A percentile compares a stretch with the other conserved stretches of the same genome.
Conservation (phyloP, 371 early-diverging fungal genomes). For the Apophysomyces sp. region DNA sequence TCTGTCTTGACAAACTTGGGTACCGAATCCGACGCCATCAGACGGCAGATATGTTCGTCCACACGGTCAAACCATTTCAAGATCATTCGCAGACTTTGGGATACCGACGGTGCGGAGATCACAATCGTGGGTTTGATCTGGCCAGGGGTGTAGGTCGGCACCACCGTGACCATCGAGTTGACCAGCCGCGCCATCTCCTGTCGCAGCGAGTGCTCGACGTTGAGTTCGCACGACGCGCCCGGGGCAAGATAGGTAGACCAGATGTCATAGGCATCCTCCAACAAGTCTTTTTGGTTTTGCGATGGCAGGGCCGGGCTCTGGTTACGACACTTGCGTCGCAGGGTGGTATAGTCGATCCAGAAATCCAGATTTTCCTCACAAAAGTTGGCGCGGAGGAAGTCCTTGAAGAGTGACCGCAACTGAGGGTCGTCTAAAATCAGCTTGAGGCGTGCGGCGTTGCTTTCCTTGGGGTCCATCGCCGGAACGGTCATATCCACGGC, state of each 20-base stretch:
- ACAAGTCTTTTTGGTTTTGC: conserved; percentile 34
- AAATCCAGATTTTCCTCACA: conserved; percentile 61
- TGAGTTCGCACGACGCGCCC: conserved; percentile 55
- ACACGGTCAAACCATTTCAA: conserved; percentile 60
- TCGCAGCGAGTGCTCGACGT: conserved; percentile 49
- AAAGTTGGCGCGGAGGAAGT: conserved; percentile 61
- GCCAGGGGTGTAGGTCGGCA: conserved; percentile 23
- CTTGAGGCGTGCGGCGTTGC: conserved; percentile 35
- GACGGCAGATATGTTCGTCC: conserved; percentile 71
- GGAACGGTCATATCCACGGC: conserved; percentile 6
- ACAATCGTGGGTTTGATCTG: conserved; percentile 33
- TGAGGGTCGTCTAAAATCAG: conserved; percentile 58
- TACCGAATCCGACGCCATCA: conserved; percentile 77
- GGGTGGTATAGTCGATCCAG: conserved; percentile 49
- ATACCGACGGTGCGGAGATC: conserved; percentile 24
- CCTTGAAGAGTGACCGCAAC: conserved; percentile 61
- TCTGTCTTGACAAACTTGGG: conserved; percentile 76
- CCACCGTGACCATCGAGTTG: conserved; percentile 30
- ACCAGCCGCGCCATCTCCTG: conserved; percentile 45
- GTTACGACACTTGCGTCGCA: conserved; percentile 34
- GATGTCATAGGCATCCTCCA: conserved; percentile 59
- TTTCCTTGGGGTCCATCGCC: conserved; percentile 14
- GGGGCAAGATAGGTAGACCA: conserved; percentile 61
- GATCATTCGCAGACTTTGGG: conserved; percentile 35
- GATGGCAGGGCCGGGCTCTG: conserved; percentile 30